A percentile compares a stretch with the other conserved stretches of the same genome.
Conservation (phyloP, 1,139 yeast species). For the Saccharomycopsis hybrid region DNA sequence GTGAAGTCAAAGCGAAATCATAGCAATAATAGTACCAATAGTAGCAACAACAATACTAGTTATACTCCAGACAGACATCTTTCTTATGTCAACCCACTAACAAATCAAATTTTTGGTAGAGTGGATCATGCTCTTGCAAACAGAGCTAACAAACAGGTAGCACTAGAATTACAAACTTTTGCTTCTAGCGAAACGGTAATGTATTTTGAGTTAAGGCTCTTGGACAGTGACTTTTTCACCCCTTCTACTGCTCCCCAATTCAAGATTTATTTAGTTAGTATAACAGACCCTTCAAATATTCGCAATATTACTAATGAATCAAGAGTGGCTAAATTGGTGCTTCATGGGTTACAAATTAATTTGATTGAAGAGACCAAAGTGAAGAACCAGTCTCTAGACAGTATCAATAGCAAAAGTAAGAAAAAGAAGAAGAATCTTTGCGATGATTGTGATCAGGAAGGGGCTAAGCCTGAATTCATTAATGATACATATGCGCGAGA, state of each 20-base stretch:
- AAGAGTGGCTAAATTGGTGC: not conserved
- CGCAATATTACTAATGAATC: not conserved
- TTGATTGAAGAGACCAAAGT: conserved; percentile 7
- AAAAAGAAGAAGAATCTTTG: not conserved
- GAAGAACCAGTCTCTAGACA: conserved; percentile 5
- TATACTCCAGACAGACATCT: not conserved
- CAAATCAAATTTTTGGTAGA: too few species aligned
- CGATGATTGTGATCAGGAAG: too few species aligned
- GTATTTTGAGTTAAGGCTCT: conserved; percentile 10
- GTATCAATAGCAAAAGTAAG: not conserved
- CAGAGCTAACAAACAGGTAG: too few species aligned
- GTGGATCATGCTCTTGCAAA: too few species aligned
- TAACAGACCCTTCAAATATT: conserved; percentile 2
- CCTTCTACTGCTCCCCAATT: conserved; percentile 8
- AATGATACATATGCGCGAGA: not conserved
- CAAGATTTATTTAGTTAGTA: conserved; percentile 8
- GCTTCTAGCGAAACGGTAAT: not conserved
- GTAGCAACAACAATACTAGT: not conserved
- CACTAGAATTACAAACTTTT: not conserved
- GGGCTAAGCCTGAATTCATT: not conserved
- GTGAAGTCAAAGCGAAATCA: not conserved
- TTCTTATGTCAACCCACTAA: not conserved
- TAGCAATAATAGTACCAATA: not conserved
- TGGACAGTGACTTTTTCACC: conserved; percentile 12
- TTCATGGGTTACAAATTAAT: conserved; percentile 4